Evolutionary conservation across 495 filamentous ascomycete genomes (phyloP).

Genomic region (Annulohypoxylon stygium): DNA sequence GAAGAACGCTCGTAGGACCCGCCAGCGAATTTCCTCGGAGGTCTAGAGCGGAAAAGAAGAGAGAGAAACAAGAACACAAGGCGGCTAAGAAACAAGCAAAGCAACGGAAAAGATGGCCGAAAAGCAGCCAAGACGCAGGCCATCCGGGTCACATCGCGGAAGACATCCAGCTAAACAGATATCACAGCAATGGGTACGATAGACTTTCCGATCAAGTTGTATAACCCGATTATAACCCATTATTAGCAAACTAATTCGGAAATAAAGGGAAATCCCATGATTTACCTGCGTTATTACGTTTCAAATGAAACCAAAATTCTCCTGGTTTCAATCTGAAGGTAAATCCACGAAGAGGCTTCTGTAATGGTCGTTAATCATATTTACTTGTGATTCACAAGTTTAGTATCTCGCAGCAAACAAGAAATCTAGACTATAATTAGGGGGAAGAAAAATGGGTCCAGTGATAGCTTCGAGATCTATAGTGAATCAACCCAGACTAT

Average conservation of each 20-base stretch:
- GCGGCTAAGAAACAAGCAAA: conserved; percentile 11
- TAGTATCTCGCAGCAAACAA: neutral
- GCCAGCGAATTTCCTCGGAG: conserved; percentile 56
- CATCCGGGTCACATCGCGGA: neutral
- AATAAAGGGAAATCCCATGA: neutral
- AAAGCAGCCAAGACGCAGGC: neutral
- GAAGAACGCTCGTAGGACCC: conserved; percentile 62
- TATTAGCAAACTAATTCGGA: neutral
- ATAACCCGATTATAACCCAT: neutral
- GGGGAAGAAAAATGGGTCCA: conserved; percentile 1
- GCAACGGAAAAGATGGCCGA: neutral
- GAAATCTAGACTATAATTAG: neutral
- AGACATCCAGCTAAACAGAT: too few relatives aligned
- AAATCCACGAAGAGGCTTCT: neutral
- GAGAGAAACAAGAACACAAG: conserved; percentile 47
- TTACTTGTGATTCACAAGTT: neutral
- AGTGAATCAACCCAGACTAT: neutral
- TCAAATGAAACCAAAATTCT: neutral
- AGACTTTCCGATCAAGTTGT: neutral
- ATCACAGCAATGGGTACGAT: neutral
- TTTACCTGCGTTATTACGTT: neutral
- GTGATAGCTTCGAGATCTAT: conserved; percentile 7
- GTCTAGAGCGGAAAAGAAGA: conserved; percentile 54
- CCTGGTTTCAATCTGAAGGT: neutral
- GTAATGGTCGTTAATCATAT: neutral